Evolutionary conservation across 768 basidiomycete species (phyloP).

Genomic region (Leccinum pellstonianum): DNA sequence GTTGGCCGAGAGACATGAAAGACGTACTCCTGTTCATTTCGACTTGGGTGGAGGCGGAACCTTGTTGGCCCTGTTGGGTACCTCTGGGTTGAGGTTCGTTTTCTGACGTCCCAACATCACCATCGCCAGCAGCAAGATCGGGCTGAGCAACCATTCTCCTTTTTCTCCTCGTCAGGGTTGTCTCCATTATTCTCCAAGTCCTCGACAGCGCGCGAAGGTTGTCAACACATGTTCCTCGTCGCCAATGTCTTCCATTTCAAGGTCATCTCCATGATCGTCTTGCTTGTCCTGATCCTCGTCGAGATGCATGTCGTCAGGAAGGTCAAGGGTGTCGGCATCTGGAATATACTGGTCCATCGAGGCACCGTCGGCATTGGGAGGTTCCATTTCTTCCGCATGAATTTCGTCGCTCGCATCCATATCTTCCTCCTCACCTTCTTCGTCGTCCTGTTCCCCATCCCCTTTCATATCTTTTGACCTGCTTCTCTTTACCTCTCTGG

Average conservation of each 20-base stretch:
- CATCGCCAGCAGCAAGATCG: constrained; percentile 34
- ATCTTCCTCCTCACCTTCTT: constrained; percentile 30
- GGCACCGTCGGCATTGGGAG: constrained; percentile 53
- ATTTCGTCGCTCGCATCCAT: constrained; percentile 25
- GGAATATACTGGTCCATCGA: constrained; percentile 75
- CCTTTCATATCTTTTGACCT: constrained; percentile 33
- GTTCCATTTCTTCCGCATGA: constrained; percentile 43
- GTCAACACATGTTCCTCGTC: constrained; percentile 25
- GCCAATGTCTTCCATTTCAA: constrained; percentile 38
- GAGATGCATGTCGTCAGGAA: constrained; percentile 85
- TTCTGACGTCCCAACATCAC: constrained; percentile 19
- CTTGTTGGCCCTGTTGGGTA: constrained; percentile 23
- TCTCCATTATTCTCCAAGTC: constrained; percentile 22
- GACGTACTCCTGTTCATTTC: constrained; percentile 20
- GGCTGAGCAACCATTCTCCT: constrained; percentile 34
- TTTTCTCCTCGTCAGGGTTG: constrained; percentile 29
- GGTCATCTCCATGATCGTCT: constrained; percentile 27
- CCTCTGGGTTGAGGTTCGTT: constrained; percentile 19
- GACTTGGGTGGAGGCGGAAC: constrained; percentile 13
- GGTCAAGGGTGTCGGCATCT: constrained; percentile 80
- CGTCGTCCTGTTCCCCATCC: constrained; percentile 31
- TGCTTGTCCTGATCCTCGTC: constrained; percentile 35
- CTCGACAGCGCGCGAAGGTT: constrained; percentile 18
- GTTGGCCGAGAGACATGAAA: background rate
- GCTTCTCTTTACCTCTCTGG: constrained; percentile 34